Evolutionary conservation across 371 early-diverging fungal species (phyloP), one percentile per base, ranked within the genome.

Genomic region (Rhizopus delemar): DNA sequence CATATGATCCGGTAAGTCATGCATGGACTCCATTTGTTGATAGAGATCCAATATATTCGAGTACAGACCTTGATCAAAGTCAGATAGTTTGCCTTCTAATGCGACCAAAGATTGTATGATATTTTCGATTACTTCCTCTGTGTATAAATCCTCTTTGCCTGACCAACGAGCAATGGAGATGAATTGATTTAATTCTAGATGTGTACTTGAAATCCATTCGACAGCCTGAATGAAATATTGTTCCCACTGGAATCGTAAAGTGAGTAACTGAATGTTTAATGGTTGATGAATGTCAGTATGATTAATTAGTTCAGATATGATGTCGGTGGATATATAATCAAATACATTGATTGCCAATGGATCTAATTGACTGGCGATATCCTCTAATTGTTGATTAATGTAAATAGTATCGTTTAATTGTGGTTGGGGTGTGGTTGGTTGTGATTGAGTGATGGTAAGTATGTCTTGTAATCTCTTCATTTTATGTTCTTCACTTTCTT

Each of bases 231-330:
- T 66, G 57, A 72, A 81, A 34, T 60, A 53, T 50, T 68, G 62
- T 57, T 83, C 81, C 83, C 83, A 83, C 56, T 75, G 54, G 1
- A 73, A 57, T 13, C 83, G 73, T 15, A 69, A 38, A 32, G 68
- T n/a, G 15, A 78, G 50, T 28, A 75, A 51, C 4, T 68, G 59
- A 16, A 83, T 66, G 15, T 43, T 15, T 13, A 43, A 43, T 13
- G 15, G n/a, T 15, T 43, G 7, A 5, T 43, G 43, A 15, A 15
- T 43, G 15, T 15, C 15, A 5, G 43, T 15, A 15, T 43, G 8
- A n/a, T 43, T 43, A 1, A 22, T 22, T 22, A 31, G 22, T 48
- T 48, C 31, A 22, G 15, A 5, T 43, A 43, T 13, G 15, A 43
- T 5, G 13, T 43, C 43, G 13, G 8, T 5, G 15, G 43, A 43